phyloP scores from a whole-genome alignment of 495 filamentous ascomycete species.

The Aspergillus egyptiacus region DNA sequence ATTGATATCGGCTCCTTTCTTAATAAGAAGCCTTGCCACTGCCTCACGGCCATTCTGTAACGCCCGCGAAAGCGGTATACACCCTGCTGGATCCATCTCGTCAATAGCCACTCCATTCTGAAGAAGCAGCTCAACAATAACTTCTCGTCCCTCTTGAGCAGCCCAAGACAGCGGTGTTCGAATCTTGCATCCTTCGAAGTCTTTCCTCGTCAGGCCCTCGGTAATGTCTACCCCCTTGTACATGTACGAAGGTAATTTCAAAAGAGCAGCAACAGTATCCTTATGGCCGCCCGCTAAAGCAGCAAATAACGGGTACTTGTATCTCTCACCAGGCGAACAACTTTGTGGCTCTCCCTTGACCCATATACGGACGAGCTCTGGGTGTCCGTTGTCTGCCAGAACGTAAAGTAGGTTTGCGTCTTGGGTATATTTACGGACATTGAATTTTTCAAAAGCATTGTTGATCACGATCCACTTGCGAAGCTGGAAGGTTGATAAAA shows the following conservation, averaged over 20 bases:
- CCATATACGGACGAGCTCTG: constrained; percentile 32
- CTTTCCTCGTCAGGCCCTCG: constrained; percentile 11
- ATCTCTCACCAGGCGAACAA: constrained; percentile 21
- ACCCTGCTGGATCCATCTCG: not conserved
- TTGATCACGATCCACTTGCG: constrained; percentile 30
- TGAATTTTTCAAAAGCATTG: constrained; percentile 33
- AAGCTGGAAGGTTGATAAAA: constrained; percentile 30
- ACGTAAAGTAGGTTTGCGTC: constrained; percentile 42
- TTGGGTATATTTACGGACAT: constrained; percentile 25
- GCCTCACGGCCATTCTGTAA: not conserved
- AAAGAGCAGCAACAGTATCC: constrained; percentile 22
- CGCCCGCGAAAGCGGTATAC: constrained; percentile 12
- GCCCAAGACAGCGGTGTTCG: constrained; percentile 25
- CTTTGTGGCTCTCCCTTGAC: not conserved
- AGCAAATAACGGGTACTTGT: constrained; percentile 40
- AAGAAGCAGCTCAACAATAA: constrained; percentile 17
- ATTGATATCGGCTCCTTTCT: constrained; percentile 9
- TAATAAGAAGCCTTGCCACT: constrained; percentile 8
- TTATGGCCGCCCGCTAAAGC: constrained; percentile 28
- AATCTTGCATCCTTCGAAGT: constrained; percentile 2
- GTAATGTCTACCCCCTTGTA: constrained; percentile 14
- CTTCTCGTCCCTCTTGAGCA: constrained; percentile 8
- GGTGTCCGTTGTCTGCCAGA: constrained; percentile 35
- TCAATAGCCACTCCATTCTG: constrained; percentile 1
- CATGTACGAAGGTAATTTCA: constrained; percentile 14